Conservation (phyloP, 140 eudicot genomes). For the Bidens hawaiensis region DNA sequence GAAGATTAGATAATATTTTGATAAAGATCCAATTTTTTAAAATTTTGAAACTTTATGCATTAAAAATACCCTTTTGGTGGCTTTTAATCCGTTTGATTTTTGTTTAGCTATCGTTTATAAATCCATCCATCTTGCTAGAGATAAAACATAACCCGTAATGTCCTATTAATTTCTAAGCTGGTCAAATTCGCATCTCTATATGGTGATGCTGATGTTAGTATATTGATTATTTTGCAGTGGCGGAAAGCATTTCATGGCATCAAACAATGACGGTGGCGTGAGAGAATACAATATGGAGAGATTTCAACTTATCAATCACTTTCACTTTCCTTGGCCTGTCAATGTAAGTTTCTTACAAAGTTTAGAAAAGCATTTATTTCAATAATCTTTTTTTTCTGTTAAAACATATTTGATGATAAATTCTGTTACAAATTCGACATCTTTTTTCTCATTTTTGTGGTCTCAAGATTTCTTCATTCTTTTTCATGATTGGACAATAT, state of each 20-base stretch:
- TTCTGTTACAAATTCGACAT: not conserved
- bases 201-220: not conserved
- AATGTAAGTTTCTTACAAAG: constrained; percentile 49
- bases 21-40: too few relatives aligned
- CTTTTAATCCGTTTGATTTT: not conserved
- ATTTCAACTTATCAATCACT: constrained; percentile 71
- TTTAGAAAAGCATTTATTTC: not conserved
- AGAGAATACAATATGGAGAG: constrained; percentile 85
- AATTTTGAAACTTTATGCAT: too few relatives aligned
- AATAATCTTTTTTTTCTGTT: not conserved
- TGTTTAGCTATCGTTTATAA: not conserved
- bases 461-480: not conserved
- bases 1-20: too few relatives aligned
- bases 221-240: constrained; percentile 44
- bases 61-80: not conserved
- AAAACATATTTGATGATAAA: not conserved
- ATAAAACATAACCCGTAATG: not conserved
- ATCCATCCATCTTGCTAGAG: too few relatives aligned
- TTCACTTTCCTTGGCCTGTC: constrained; percentile 87
- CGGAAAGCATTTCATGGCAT: constrained; percentile 64
- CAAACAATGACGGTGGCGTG: constrained; percentile 81
- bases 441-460: not conserved
- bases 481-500: not conserved
- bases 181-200: too few relatives aligned
- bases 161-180: not conserved